Percentiles rank a stretch among this genome's conserved stretches.
Evolutionary conservation across 352 stramenopile species (phyloP).

Genomic region (Thraustochytrium sp.): DNA sequence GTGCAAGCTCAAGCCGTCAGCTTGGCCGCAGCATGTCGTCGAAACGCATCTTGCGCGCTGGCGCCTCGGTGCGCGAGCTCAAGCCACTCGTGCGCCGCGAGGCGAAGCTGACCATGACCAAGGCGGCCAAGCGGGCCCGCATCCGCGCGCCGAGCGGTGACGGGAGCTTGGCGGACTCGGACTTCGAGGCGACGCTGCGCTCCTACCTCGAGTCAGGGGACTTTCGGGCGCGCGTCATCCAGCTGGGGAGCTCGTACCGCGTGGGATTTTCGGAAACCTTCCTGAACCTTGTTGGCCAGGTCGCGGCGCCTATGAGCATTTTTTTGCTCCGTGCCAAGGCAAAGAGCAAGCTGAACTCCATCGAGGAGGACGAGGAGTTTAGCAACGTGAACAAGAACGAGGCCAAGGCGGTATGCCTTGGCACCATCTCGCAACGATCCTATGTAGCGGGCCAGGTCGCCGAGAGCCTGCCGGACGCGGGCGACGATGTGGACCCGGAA

Average conservation of each 20-base stretch:
- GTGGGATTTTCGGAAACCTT: neutral
- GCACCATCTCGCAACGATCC: neutral
- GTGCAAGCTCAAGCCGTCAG: too few species aligned
- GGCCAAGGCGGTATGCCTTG: conserved; percentile 9
- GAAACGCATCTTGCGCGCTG: neutral
- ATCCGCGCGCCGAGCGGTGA: neutral
- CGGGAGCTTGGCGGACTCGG: too few species aligned
- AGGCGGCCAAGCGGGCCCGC: neutral
- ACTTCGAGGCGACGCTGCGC: too few species aligned
- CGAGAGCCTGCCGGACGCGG: neutral
- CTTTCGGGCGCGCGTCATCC: neutral
- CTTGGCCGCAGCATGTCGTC: too few species aligned
- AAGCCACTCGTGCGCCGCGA: neutral
- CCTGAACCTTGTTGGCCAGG: neutral
- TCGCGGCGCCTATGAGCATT: neutral
- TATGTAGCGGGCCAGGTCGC: neutral
- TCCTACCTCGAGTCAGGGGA: neutral
- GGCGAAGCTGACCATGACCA: neutral
- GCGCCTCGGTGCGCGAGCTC: neutral
- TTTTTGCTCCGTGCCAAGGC: neutral
- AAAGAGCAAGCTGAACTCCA: neutral
- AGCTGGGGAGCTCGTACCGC: neutral
- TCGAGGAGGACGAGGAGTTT: neutral
- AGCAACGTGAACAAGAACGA: conserved; percentile 4
- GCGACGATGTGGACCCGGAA: neutral